Conservation (phyloP, 2,329 filamentous ascomycete genomes). For the Atkinsonella hypoxylon region DNA sequence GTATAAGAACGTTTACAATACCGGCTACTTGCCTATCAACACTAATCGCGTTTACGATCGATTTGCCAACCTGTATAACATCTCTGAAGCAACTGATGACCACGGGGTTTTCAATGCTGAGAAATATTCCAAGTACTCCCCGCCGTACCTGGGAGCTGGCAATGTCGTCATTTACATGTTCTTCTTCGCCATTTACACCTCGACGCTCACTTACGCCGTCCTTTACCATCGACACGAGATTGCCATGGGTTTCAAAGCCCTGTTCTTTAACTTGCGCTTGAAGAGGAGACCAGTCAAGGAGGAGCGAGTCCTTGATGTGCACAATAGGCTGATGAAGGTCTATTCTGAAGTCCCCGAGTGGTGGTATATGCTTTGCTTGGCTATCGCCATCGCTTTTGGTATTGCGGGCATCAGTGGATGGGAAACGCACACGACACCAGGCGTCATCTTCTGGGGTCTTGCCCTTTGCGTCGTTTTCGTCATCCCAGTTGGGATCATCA, state of each 20-base stretch:
- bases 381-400: conserved; percentile 32
- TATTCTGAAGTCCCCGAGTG: conserved; percentile 40
- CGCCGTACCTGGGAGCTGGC: conserved; percentile 37
- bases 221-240: conserved; percentile 43
- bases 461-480: conserved; percentile 37
- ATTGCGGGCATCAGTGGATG: conserved; percentile 34
- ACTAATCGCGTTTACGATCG: conserved; percentile 39
- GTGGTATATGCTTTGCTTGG: conserved; percentile 37
- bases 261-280: conserved; percentile 32
- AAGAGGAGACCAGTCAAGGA: conserved; percentile 23
- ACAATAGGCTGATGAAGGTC: conserved; percentile 34
- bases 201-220: conserved; percentile 35
- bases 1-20: conserved; percentile 47
- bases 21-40: conserved; percentile 41
- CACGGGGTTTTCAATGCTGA: conserved; percentile 31
- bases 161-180: conserved; percentile 41
- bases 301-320: conserved; percentile 30
- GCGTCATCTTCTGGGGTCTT: conserved; percentile 39
- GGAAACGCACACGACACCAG: conserved; percentile 38
- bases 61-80: conserved; percentile 34
- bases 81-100: conserved; percentile 28
- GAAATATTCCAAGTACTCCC: conserved; percentile 38
- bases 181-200: conserved; percentile 43
- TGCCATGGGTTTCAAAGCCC: conserved; percentile 33
- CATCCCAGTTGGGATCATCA: conserved; percentile 39